A percentile compares a stretch with the other conserved stretches of the same genome.
phyloP scores from a whole-genome alignment of 2,329 filamentous ascomycete genomes.

The Penicillium verrucosum region DNA sequence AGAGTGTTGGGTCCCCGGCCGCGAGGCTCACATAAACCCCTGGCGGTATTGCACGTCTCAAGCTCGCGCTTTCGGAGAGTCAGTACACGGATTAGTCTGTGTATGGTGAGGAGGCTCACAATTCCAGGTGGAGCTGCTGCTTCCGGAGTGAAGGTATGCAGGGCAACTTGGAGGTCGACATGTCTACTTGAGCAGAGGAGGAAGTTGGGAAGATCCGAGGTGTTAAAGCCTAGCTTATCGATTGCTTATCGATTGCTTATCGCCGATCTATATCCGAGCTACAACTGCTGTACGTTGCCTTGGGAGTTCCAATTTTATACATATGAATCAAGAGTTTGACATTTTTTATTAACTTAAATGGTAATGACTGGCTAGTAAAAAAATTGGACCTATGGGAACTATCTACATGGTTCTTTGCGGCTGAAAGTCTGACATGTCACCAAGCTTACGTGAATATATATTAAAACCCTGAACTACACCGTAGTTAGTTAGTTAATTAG shows the following conservation, averaged over 20 bases:
- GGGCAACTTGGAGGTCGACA: conserved; percentile 38
- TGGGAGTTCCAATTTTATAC: not conserved
- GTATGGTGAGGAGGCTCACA: conserved; percentile 54
- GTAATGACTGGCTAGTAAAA: not conserved
- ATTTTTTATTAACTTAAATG: too few relatives aligned
- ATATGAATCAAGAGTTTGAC: not conserved
- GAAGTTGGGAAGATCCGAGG: not conserved
- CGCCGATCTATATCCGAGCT: not conserved
- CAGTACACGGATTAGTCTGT: not conserved
- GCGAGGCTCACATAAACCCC: conserved; percentile 84
- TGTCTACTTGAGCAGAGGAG: conserved; percentile 12
- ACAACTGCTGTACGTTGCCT: not conserved
- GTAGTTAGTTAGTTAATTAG: not conserved
- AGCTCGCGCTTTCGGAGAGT: conserved; percentile 59
- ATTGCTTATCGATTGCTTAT: conserved; percentile 14
- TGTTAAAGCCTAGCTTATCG: conserved; percentile 13
- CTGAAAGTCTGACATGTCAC: not conserved
- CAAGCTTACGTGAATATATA: not conserved
- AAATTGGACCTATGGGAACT: not conserved
- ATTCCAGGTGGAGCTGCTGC: conserved; percentile 77
- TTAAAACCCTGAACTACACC: not conserved
- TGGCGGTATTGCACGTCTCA: conserved; percentile 77
- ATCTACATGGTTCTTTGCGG: not conserved
- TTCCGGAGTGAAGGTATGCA: conserved; percentile 57
- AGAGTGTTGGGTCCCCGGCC: conserved; percentile 74